Evolutionary conservation across 139 green algal species (phyloP).

Genomic region (Asterochloris erici): DNA sequence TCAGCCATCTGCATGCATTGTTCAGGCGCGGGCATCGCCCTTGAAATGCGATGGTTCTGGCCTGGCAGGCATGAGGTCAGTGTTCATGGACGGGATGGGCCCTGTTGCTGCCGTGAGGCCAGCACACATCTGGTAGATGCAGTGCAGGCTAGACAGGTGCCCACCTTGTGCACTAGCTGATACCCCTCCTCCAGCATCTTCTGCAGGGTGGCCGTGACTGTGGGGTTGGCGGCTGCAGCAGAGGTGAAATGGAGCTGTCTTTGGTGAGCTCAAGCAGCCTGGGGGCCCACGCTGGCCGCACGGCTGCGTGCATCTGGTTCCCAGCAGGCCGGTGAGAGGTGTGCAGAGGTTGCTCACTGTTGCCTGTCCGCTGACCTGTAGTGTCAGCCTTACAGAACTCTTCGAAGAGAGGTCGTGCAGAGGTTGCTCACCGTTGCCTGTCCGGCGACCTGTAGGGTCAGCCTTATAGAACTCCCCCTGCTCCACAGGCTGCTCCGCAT

Average conservation of each 20-base stretch:
- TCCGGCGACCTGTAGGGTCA: slow-evolving; percentile 72
- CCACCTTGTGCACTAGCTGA: slow-evolving; percentile 46
- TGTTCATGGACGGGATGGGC: too few species aligned
- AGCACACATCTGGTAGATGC: too few species aligned
- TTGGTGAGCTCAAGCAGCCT: too few species aligned
- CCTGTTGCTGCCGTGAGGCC: too few species aligned
- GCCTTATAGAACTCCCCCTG: slow-evolving; percentile 58
- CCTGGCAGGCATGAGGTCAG: too few species aligned
- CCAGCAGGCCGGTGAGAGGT: too few species aligned
- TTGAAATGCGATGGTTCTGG: too few species aligned
- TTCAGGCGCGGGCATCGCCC: too few species aligned
- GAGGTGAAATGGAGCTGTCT: not conserved
- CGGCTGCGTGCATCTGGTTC: too few species aligned
- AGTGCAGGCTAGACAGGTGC: not conserved
- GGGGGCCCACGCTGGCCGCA: too few species aligned
- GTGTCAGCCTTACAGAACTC: slow-evolving; percentile 67
- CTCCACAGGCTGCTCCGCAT: slow-evolving; percentile 40
- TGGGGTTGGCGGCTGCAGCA: slow-evolving; percentile 51
- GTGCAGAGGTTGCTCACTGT: slow-evolving; percentile 41
- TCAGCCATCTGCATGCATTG: too few species aligned
- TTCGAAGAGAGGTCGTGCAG: too few species aligned
- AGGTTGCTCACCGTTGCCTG: slow-evolving; percentile 56
- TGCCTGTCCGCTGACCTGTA: slow-evolving; percentile 65
- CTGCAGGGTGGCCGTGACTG: slow-evolving; percentile 54
- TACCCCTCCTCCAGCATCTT: slow-evolving; percentile 55